A percentile compares a stretch with the other conserved stretches of the same genome.
Conservation (phyloP, 306 rosid species). For the Alnus rubra region DNA sequence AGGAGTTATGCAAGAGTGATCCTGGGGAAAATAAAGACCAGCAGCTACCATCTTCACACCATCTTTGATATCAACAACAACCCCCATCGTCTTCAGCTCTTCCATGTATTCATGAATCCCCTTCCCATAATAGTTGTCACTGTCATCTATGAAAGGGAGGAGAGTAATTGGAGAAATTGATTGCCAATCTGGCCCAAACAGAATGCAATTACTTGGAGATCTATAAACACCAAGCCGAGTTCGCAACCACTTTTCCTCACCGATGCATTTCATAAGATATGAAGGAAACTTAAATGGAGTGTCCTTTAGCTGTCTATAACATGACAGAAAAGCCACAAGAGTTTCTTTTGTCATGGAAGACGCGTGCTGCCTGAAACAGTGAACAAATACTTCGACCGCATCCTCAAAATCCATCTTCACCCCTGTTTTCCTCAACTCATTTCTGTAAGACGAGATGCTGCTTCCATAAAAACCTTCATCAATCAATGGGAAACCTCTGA, state of each 20-base stretch:
- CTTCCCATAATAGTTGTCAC: constrained; percentile 43
- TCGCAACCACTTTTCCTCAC: constrained; percentile 50
- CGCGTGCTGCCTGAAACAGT: constrained; percentile 42
- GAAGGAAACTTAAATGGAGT: constrained; percentile 28
- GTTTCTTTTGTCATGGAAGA: constrained; percentile 35
- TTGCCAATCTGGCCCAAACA: constrained; percentile 63
- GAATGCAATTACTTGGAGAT: constrained; percentile 58
- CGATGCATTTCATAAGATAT: constrained; percentile 24
- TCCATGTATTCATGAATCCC: constrained; percentile 42
- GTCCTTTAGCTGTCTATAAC: constrained; percentile 39
- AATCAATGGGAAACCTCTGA: constrained; percentile 50
- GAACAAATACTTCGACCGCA: constrained; percentile 38
- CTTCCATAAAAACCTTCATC: constrained; percentile 49
- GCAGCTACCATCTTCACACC: constrained; percentile 47
- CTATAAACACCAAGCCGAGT: constrained; percentile 44
- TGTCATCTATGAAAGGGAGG: constrained; percentile 75
- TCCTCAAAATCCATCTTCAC: constrained; percentile 60
- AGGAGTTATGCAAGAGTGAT: constrained; percentile 39
- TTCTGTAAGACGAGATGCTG: constrained; percentile 25
- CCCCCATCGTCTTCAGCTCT: constrained; percentile 65
- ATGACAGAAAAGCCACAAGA: constrained; percentile 50
- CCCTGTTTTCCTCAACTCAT: constrained; percentile 42
- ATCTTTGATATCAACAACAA: constrained; percentile 41
- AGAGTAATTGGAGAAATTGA: constrained; percentile 49
- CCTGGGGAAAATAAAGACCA: constrained; percentile 39